These are phyloP conservation scores for Erodium moschatum DNA, from an alignment of 441 rosid genomes.

Conservation along the genomic window DNA sequence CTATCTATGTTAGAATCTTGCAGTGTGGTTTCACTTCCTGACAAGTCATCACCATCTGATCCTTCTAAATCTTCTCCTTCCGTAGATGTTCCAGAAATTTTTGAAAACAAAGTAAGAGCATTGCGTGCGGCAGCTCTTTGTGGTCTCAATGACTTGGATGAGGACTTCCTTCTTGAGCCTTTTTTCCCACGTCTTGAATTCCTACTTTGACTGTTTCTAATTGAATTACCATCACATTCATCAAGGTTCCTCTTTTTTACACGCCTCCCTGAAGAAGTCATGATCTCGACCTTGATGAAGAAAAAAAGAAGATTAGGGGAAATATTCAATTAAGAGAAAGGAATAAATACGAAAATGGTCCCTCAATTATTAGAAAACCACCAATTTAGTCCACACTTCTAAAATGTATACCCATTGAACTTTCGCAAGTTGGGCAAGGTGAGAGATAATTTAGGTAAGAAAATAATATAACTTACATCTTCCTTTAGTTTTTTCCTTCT, in stretches of 20 bases:
- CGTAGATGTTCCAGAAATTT: conserved; percentile 67
- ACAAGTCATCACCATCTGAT: conserved; percentile 48
- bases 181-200: conserved; percentile 50
- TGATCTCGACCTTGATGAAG: conserved; percentile 45
- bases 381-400: not conserved
- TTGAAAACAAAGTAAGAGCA: conserved; percentile 78
- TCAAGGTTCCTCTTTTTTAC: conserved; percentile 81
- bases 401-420: not conserved
- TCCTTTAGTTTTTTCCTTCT: conserved; percentile 60
- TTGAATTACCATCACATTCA: conserved; percentile 45
- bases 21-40: conserved; percentile 59
- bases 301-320: not conserved
- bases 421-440: not conserved
- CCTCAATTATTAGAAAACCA: not conserved
- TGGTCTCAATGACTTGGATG: conserved; percentile 73
- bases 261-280: conserved; percentile 94
- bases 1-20: conserved; percentile 52
- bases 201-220: conserved; percentile 36
- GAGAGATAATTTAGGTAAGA: not conserved
- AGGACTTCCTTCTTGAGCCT: conserved; percentile 48
- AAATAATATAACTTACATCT: conserved; percentile 41
- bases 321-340: not conserved
- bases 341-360: not conserved
- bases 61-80: conserved; percentile 65
- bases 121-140: conserved; percentile 93